Percentiles rank a stretch among this genome's conserved stretches.
Evolutionary conservation across 2,329 filamentous ascomycete species (phyloP).

Genomic region (Fusarium penzigii): DNA sequence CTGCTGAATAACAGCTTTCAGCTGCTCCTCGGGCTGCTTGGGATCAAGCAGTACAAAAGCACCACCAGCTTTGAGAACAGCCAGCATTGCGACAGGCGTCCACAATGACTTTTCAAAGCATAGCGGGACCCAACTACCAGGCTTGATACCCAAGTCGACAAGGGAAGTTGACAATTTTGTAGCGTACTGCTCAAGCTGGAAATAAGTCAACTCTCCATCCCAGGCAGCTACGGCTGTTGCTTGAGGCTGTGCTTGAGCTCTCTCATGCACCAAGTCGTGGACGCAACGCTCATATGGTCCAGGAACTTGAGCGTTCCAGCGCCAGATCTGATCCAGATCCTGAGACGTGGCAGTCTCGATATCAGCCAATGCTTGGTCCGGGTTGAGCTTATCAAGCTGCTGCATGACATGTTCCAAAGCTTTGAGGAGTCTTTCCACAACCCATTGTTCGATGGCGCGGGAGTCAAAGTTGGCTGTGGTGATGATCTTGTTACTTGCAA

Average conservation of each 20-base stretch:
- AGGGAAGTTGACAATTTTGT: conserved; percentile 40
- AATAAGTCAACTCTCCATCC: conserved; percentile 40
- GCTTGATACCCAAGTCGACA: conserved; percentile 29
- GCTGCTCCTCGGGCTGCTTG: conserved; percentile 10
- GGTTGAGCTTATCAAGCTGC: background rate
- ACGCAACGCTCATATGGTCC: conserved; percentile 20
- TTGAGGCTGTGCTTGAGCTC: conserved; percentile 12
- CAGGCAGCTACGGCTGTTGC: conserved; percentile 25
- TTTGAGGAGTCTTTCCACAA: background rate
- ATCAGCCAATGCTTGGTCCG: background rate
- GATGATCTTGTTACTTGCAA: background rate
- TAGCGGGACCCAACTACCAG: conserved; percentile 22
- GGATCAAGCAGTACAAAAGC: conserved; percentile 21
- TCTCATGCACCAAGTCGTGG: conserved; percentile 16
- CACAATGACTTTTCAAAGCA: conserved; percentile 29
- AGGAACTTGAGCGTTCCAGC: conserved; percentile 15
- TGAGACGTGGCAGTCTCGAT: background rate
- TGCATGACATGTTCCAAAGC: conserved; percentile 1
- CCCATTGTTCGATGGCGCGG: background rate
- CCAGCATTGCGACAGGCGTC: conserved; percentile 25
- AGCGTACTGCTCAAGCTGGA: conserved; percentile 41
- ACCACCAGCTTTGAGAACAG: conserved; percentile 27
- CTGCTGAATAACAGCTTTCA: conserved; percentile 8
- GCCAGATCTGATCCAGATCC: conserved; percentile 19
- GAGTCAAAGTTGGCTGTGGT: conserved; percentile 6